Percentiles rank a stretch among this genome's conserved stretches.
phyloP scores from a whole-genome alignment of 2,329 filamentous ascomycete species.

The Lecanoromycetidae sp. region DNA sequence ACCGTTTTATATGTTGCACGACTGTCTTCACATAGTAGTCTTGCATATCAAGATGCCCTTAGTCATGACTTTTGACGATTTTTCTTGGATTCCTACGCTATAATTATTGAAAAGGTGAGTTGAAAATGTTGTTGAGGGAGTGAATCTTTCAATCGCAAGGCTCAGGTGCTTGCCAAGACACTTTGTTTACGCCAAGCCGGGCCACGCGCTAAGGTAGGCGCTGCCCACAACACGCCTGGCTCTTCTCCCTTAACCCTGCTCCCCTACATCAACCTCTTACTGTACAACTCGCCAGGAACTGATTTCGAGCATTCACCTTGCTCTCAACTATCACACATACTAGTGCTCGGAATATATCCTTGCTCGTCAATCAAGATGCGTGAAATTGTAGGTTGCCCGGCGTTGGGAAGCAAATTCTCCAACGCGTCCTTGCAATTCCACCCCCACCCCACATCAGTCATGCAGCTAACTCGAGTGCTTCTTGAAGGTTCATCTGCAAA shows the following conservation, averaged over 20 bases:
- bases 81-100: too few species aligned
- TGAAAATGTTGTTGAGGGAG: not conserved
- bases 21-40: too few species aligned
- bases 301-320: not conserved
- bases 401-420: conserved; percentile 9
- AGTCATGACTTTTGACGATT: too few species aligned
- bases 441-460: conserved; percentile 11
- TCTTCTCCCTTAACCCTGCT: not conserved
- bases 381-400: conserved; percentile 53
- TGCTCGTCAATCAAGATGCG: conserved; percentile 47
- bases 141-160: too few species aligned
- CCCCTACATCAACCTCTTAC: conserved; percentile 15
- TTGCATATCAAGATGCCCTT: too few species aligned
- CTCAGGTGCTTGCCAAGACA: too few species aligned
- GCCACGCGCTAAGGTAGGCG: conserved; percentile 5
- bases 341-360: not conserved
- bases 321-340: conserved; percentile 12
- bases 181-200: conserved; percentile 16
- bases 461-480: conserved; percentile 45
- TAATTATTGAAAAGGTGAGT: not conserved
- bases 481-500: conserved; percentile 93
- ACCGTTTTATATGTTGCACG: too few species aligned
- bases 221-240: conserved; percentile 16
- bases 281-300: conserved; percentile 1
- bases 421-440: conserved; percentile 22